Evolutionary conservation across 2,329 filamentous ascomycete genomes (phyloP).

Genomic region (Cladophialophora psammophila): DNA sequence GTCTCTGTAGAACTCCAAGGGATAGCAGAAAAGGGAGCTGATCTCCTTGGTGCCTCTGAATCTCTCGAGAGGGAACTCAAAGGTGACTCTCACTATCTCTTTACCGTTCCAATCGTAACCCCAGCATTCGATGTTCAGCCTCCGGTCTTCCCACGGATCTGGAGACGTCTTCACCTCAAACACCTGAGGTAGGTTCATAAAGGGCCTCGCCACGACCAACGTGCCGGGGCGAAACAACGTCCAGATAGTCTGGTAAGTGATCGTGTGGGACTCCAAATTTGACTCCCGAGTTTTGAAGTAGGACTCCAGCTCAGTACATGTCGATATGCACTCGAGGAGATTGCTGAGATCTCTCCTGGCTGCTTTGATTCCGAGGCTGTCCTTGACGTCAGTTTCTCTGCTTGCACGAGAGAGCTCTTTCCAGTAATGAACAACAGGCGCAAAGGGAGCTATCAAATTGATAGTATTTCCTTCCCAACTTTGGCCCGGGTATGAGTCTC

Average conservation of each 20-base stretch:
- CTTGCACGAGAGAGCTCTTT: not conserved
- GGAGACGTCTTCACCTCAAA: not conserved
- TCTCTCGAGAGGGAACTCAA: not conserved
- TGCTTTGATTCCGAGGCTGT: not conserved
- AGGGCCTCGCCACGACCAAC: not conserved
- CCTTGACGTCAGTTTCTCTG: not conserved
- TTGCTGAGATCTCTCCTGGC: not conserved
- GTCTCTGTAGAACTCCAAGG: not conserved
- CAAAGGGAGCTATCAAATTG: not conserved
- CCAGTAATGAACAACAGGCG: constrained; percentile 1
- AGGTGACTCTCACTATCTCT: not conserved
- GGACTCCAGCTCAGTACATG: not conserved
- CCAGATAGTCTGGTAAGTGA: not conserved
- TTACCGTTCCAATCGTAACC: not conserved
- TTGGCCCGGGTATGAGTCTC: not conserved
- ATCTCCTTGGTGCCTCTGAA: constrained; percentile 1
- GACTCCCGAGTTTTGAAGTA: not conserved
- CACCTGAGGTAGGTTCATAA: not conserved
- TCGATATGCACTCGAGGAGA: constrained; percentile 1
- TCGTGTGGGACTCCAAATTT: not conserved
- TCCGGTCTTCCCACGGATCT: not conserved
- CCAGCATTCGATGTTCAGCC: not conserved
- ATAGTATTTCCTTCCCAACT: constrained; percentile 1
- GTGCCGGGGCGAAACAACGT: not conserved
- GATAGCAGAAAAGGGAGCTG: not conserved